Percentiles rank a stretch among this genome's conserved stretches.
These are phyloP conservation scores for Claviceps sorghi DNA, from an alignment of 2,329 filamentous ascomycete species.

Conservation along the genomic window DNA sequence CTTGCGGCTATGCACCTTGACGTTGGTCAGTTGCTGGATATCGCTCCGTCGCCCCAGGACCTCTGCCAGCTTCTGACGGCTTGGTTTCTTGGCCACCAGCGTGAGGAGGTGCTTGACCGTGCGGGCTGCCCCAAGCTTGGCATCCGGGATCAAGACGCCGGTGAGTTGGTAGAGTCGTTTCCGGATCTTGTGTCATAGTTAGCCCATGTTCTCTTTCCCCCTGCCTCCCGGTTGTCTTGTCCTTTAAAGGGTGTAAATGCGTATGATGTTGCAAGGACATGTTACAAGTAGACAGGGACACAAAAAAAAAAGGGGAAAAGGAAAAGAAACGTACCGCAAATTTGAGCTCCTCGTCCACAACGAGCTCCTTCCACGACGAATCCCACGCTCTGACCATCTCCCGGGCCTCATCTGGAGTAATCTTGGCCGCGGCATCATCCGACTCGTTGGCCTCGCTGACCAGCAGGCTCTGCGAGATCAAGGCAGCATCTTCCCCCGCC, in stretches of 20 bases:
- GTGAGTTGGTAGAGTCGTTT: constrained; percentile 73
- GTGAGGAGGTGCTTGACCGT: constrained; percentile 41
- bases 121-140: constrained; percentile 41
- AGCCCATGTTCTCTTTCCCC: neutral
- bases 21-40: constrained; percentile 47
- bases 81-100: constrained; percentile 37
- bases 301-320: no score
- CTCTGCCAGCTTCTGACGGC: constrained; percentile 48
- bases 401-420: constrained; percentile 22
- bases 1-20: constrained; percentile 49
- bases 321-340: constrained; percentile 54
- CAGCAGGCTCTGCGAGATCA: constrained; percentile 11
- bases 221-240: neutral
- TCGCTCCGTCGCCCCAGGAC: constrained; percentile 33
- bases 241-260: neutral
- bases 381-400: constrained; percentile 33
- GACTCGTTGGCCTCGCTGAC: neutral
- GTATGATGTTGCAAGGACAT: neutral
- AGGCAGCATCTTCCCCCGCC: constrained; percentile 19
- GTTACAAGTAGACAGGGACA: neutral
- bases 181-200: constrained; percentile 46
- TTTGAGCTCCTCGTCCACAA: constrained; percentile 47
- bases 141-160: constrained; percentile 61
- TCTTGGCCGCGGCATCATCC: neutral
- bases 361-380: constrained; percentile 41